Evolutionary conservation across 2,329 filamentous ascomycete species (phyloP).

Genomic region (Seiridium cupressi): DNA sequence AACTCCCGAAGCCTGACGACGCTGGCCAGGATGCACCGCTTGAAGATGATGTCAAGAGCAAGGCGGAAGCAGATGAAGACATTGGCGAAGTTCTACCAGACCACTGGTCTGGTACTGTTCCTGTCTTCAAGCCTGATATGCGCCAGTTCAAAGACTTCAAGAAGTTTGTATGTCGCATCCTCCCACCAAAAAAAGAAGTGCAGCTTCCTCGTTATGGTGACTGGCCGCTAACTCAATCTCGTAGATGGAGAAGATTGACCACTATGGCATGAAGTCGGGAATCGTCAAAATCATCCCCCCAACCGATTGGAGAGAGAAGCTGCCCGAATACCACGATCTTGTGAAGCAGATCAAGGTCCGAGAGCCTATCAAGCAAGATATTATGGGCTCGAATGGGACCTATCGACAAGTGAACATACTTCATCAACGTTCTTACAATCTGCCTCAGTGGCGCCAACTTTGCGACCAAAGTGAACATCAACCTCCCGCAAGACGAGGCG

Average conservation of each 20-base stretch:
- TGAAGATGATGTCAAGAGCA: slow-evolving; percentile 14
- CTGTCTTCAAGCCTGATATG: slow-evolving; percentile 95
- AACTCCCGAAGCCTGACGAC: neutral
- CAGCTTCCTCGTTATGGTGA: neutral
- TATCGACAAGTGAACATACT: slow-evolving; percentile 98
- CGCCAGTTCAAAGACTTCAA: slow-evolving; percentile 93
- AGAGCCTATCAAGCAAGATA: slow-evolving; percentile 97
- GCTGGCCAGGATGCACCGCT: neutral
- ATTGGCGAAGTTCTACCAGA: slow-evolving; percentile 80
- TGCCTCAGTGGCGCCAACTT: slow-evolving; percentile 91
- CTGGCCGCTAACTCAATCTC: neutral
- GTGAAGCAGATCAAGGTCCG: slow-evolving; percentile 91
- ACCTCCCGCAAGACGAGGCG: slow-evolving; percentile 85
- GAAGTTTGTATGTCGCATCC: slow-evolving; percentile 65
- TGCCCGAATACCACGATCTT: slow-evolving; percentile 76
- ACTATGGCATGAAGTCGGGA: slow-evolving; percentile 95
- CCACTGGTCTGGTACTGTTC: slow-evolving; percentile 87
- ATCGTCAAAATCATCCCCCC: slow-evolving; percentile 96
- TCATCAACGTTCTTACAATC: slow-evolving; percentile 92
- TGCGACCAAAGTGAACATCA: slow-evolving; percentile 96
- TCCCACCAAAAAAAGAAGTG: neutral
- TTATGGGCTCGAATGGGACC: slow-evolving; percentile 90
- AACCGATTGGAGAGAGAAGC: slow-evolving; percentile 83
- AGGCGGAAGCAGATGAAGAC: slow-evolving; percentile 47
- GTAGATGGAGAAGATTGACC: slow-evolving; percentile 78